Percentiles rank a stretch among this genome's conserved stretches.
Evolutionary conservation across 768 basidiomycete species (phyloP).

Genomic region (Pleurotus citrinopileatus): DNA sequence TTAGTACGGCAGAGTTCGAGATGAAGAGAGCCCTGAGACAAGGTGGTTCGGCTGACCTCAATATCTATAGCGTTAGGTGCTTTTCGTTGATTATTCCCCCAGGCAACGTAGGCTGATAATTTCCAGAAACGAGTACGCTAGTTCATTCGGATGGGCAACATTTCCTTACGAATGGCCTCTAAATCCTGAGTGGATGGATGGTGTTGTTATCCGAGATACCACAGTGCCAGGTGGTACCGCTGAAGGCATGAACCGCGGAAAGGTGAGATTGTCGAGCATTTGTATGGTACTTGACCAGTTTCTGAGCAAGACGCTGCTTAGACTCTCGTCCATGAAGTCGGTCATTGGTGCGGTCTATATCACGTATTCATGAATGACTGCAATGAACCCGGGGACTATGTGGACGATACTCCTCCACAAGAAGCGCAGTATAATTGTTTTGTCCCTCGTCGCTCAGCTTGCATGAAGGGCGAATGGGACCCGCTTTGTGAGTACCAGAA

Average conservation of each 20-base stretch:
- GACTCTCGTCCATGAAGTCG: conserved; percentile 2
- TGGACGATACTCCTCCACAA: conserved; percentile 3
- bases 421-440: conserved; percentile 4
- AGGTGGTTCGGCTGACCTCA: neutral
- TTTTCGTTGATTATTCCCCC: no score
- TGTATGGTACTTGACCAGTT: no score
- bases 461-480: neutral
- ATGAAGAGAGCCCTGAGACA: neutral
- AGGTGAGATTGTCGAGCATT: neutral
- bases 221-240: neutral
- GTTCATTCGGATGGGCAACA: neutral
- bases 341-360: conserved; percentile 3
- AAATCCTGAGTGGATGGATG: neutral
- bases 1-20: neutral
- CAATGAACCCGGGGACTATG: neutral
- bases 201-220: neutral
- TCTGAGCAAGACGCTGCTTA: neutral
- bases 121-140: neutral
- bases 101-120: no score
- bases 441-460: neutral
- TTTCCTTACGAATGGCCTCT: conserved; percentile 1
- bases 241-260: neutral
- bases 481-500: neutral
- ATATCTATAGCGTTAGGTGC: neutral
- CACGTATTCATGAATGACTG: conserved; percentile 6